These are phyloP conservation scores for Calonectria hongkongensis DNA, from an alignment of 2,329 filamentous ascomycete genomes.

Conservation along the genomic window DNA sequence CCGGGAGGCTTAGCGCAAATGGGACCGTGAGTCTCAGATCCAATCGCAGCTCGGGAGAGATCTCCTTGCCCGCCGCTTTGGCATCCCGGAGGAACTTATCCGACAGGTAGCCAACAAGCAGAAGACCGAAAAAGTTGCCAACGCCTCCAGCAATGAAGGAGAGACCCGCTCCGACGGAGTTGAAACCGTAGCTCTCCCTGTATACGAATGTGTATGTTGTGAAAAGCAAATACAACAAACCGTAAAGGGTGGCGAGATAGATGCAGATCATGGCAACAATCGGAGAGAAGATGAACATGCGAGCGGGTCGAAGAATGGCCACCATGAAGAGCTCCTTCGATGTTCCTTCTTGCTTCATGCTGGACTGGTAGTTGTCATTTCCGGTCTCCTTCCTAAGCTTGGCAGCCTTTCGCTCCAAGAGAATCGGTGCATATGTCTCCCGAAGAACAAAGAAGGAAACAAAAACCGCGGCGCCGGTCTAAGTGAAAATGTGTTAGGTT, in stretches of 20 bases:
- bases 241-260: slow-evolving; percentile 78
- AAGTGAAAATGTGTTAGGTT: slow-evolving; percentile 61
- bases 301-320: slow-evolving; percentile 75
- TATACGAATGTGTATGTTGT: slow-evolving; percentile 73
- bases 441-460: slow-evolving; percentile 19
- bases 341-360: slow-evolving; percentile 52
- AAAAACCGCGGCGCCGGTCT: slow-evolving; percentile 25
- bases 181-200: slow-evolving; percentile 74
- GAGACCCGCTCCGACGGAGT: slow-evolving; percentile 52
- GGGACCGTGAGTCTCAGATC: slow-evolving; percentile 45
- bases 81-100: slow-evolving; percentile 43
- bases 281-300: slow-evolving; percentile 75
- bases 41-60: slow-evolving; percentile 45
- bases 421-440: slow-evolving; percentile 74
- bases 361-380: slow-evolving; percentile 27
- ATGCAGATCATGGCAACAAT: slow-evolving; percentile 79
- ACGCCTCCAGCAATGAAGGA: slow-evolving; percentile 49
- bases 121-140: slow-evolving; percentile 47
- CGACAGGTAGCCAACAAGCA: slow-evolving; percentile 44
- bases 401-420: slow-evolving; percentile 74
- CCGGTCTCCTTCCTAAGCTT: slow-evolving; percentile 70
- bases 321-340: slow-evolving; percentile 63
- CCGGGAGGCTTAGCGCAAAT: slow-evolving; percentile 41
- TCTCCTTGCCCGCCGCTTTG: slow-evolving; percentile 28
- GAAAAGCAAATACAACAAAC: slow-evolving; percentile 73